phyloP scores from a whole-genome alignment of 1,284 basidiomycete genomes.

The Xerocomus nothofagi region DNA sequence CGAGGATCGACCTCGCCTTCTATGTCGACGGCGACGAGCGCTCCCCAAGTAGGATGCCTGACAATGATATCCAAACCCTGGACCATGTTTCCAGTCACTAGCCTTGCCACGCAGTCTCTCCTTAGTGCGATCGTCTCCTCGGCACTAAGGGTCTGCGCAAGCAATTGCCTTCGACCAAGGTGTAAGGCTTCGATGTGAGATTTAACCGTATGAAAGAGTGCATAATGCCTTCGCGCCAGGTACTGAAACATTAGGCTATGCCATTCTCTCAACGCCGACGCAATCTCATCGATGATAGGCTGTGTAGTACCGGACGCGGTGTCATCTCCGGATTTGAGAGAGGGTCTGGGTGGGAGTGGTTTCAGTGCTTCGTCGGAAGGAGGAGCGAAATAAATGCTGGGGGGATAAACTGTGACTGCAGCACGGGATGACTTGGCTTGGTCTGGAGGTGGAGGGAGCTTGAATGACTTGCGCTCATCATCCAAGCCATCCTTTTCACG shows the following conservation, averaged over 20 bases:
- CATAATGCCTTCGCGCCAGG: slow-evolving; percentile 86
- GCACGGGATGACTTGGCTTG: slow-evolving; percentile 68
- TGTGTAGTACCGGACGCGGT: slow-evolving; percentile 80
- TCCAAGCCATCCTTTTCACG: slow-evolving; percentile 50
- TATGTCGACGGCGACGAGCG: slow-evolving; percentile 82
- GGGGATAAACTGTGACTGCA: slow-evolving; percentile 66
- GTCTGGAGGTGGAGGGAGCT: slow-evolving; percentile 70
- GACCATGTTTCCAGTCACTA: slow-evolving; percentile 89
- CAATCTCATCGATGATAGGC: slow-evolving; percentile 96
- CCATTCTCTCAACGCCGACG: slow-evolving; percentile 95
- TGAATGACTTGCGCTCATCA: slow-evolving; percentile 58
- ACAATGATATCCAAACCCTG: slow-evolving; percentile 96
- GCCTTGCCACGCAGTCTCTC: slow-evolving; percentile 82
- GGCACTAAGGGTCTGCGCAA: slow-evolving; percentile 83
- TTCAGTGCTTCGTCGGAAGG: slow-evolving; percentile 69
- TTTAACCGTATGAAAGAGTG: slow-evolving; percentile 82
- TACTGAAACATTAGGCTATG: slow-evolving; percentile 90
- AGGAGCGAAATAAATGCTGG: slow-evolving; percentile 65
- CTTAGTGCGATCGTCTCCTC: slow-evolving; percentile 86
- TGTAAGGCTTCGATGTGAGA: slow-evolving; percentile 92
- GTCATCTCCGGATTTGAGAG: slow-evolving; percentile 90
- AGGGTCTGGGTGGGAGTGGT: slow-evolving; percentile 88
- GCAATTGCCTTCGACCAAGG: slow-evolving; percentile 84
- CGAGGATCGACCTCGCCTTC: slow-evolving; percentile 73
- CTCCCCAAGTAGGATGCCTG: slow-evolving; percentile 89